These are phyloP conservation scores for Bryoerythrophyllum caledonicum DNA, from an alignment of 225 moss, liverwort and hornwort genomes.

Conservation along the genomic window DNA sequence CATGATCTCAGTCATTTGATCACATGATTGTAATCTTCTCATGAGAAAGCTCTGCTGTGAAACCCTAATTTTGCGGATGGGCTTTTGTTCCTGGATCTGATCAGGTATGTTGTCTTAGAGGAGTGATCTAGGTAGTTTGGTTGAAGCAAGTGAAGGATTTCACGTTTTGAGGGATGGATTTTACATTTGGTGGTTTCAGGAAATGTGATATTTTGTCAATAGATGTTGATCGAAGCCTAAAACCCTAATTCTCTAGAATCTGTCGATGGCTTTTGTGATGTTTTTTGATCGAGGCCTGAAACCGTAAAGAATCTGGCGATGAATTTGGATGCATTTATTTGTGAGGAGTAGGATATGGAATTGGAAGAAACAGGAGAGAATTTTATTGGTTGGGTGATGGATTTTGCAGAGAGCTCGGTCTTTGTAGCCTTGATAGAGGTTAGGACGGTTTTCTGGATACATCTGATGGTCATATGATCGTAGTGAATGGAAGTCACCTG, in stretches of 20 bases:
- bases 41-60: background rate
- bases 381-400: background rate
- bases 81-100: background rate
- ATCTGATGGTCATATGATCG: too few relatives aligned
- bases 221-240: background rate
- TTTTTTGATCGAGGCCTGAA: background rate
- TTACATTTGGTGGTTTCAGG: background rate
- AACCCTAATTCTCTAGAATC: background rate
- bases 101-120: background rate
- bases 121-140: background rate
- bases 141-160: background rate
- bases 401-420: background rate
- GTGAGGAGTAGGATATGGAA: background rate
- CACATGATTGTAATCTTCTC: background rate
- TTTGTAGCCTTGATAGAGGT: background rate
- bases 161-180: background rate
- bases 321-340: background rate
- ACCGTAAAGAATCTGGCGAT: background rate
- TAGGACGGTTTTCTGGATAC: background rate
- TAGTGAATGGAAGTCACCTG: too few relatives aligned
- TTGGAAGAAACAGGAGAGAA: background rate
- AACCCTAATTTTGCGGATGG: background rate
- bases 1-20: background rate
- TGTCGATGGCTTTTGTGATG: background rate
- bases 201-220: background rate